Evolutionary conservation across 1,139 yeast species (phyloP).

Genomic region (Eremothecium cymbalariae): DNA sequence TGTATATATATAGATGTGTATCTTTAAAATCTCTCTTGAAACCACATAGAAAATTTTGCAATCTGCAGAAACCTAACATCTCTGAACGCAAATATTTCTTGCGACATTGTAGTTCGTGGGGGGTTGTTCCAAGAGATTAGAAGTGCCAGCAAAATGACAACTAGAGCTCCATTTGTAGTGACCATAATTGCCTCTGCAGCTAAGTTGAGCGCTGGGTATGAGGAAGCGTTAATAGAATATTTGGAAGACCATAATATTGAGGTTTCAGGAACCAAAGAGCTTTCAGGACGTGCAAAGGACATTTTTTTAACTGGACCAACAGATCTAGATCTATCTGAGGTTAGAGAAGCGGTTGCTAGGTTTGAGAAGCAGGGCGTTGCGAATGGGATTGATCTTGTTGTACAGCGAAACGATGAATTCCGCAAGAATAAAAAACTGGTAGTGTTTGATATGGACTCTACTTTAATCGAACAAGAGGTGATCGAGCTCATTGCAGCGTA

Average conservation of each 20-base stretch:
- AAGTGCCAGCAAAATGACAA: no score
- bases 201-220: slow-evolving; percentile 4
- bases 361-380: slow-evolving; percentile 13
- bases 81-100: no score
- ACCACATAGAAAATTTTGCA: no score
- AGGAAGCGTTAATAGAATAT: slow-evolving; percentile 1
- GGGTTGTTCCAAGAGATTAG: no score
- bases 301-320: slow-evolving; percentile 10
- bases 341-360: slow-evolving; percentile 3
- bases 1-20: no score
- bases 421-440: slow-evolving; percentile 56
- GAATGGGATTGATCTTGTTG: slow-evolving; percentile 36
- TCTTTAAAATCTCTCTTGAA: no score
- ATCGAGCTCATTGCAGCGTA: slow-evolving; percentile 89
- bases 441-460: slow-evolving; percentile 97
- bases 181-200: slow-evolving; percentile 17
- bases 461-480: slow-evolving; percentile 91
- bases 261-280: slow-evolving; percentile 5
- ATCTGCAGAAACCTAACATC: no score
- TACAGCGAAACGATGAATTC: slow-evolving; percentile 37
- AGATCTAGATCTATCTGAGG: slow-evolving; percentile 3
- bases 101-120: no score
- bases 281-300: slow-evolving; percentile 18
- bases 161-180: slow-evolving; percentile 11
- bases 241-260: background rate